Base-by-base conservation (phyloP, 768 basidiomycete genomes). In the Psilocybe subaeruginosa region DNA sequence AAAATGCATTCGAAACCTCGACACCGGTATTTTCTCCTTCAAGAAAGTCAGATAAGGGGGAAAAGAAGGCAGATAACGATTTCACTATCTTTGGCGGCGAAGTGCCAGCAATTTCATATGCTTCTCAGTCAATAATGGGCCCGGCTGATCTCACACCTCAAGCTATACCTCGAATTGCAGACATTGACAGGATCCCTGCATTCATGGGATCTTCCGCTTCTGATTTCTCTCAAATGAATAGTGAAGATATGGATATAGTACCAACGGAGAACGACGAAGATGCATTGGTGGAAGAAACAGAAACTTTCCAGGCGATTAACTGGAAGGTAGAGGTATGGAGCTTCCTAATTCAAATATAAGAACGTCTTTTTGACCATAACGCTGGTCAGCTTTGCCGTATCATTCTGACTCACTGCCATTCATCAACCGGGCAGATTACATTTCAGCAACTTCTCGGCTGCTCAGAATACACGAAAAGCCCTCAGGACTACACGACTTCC, bases 271-370 rank as follows among this genome's bases (percentile, higher is more conserved):
- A 62, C 5, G 70, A 73, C 41, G 71, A 72, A n/a, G 70, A 69
- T 23, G 53, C 61, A 12, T 23, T 66, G 50, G 43, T 66, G 17
- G 78, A 79, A 53, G 76, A 74, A 33, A 16, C 72, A 9, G 73
- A 78, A 16, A 68, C 69, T 8, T 63, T 79, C n/a, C 74, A 77
- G 43, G 75, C 76, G 52, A 74, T 81, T 11, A 82, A 85, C 61
- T 84, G 84, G 84, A 82, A 77, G 60, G 75, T 77, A 16, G 82
- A 87, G 78, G 90, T 91, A 69, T 19, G 74, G 47, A 4, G 2
- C 31, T 53, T 46, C 12, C 31, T 17, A 6, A n/a, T 35, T 23
- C 19, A 45, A 27, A 39, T 17, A 17, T 48, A 46, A 46, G 5
- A 3, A 3, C 35, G 39, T 47, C n/a, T 31, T 41, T 45, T 27